These are phyloP conservation scores for Leishmania tropica DNA, from an alignment of 208 protist genomes.

Conservation along the genomic window DNA sequence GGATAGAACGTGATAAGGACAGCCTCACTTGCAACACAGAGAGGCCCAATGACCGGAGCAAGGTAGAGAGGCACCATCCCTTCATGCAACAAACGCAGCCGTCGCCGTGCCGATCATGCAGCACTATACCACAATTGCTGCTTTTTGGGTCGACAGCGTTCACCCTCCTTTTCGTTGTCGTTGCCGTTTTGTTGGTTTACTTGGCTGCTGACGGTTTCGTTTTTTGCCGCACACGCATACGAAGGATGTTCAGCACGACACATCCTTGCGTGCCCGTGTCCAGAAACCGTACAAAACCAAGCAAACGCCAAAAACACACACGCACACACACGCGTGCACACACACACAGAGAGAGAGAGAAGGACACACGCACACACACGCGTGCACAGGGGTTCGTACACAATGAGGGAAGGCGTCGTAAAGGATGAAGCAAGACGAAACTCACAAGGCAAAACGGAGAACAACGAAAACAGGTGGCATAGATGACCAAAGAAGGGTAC, in stretches of 20 bases:
- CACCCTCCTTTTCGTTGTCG: neutral
- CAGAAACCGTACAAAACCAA: neutral
- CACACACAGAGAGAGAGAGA: neutral
- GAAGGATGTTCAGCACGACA: neutral
- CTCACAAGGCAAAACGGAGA: neutral
- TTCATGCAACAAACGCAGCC: neutral
- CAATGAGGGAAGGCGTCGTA: neutral
- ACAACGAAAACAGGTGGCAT: neutral
- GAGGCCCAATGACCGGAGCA: neutral
- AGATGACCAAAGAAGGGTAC: too few relatives aligned
- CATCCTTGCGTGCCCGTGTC: neutral
- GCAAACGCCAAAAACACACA: neutral
- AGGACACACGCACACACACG: too few relatives aligned
- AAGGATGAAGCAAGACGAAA: neutral
- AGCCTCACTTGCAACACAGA: neutral
- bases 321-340: too few relatives aligned
- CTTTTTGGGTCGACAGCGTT: neutral
- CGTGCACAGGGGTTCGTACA: neutral
- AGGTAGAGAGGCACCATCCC: neutral
- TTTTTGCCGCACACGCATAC: neutral
- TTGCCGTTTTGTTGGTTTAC: neutral
- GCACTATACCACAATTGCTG: neutral
- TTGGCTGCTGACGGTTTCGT: neutral
- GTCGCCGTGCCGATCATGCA: neutral
- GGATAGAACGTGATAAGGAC: neutral